Base-by-base conservation (phyloP, 192 early-diverging fungal species). In the Rhizoclosmatium sp. region DNA sequence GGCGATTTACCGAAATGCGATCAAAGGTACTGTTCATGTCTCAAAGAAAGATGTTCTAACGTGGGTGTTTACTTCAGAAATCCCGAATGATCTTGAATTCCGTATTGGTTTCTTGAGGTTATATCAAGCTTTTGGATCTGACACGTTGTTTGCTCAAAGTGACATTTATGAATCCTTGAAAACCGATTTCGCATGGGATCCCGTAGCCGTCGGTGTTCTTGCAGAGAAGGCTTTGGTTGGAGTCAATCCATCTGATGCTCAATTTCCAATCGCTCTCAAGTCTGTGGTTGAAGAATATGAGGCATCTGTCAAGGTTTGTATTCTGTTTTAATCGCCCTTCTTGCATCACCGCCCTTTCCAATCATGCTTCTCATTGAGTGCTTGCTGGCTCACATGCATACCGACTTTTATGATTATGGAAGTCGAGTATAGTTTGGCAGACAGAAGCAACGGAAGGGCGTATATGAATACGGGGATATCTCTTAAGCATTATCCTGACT, bases 1-100 rank as follows among this genome's bases (percentile, higher is more conserved):
- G 60, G 87, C 93, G 39, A 90, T 97, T 9, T 96, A 88, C 75
- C 83, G 86, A 45, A 95, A 95, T 81, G 97, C 95, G 42, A 92
- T 97, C 65, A 79, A 87, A 64, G 90, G 90, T 91, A 78, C 47
- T 9, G 41, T 12, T 69, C 31, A 2, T 44, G 19, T 45, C 40
- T 7, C 21, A 14, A 10, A 14, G 68, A 48, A 39, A 31, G 9
- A 3, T 14, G 2, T n/a, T 31, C 2, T 21, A 69, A 69, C 54
- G 3, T 73, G 21, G 44, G 5, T 39, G 21, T 62, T 4, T 19
- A 65, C 47, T 21, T 12, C 58, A 89, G 85, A 89, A 5, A 91
- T 95, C 59, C 92, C 94, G 2, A 70, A 84, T 44, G 89, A 93
- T 61, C 85, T 96, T 46, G 71, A 83, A 0, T 96, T 98, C 85